Conservation (phyloP, 164 flowering plant species). For the Piper longum region DNA sequence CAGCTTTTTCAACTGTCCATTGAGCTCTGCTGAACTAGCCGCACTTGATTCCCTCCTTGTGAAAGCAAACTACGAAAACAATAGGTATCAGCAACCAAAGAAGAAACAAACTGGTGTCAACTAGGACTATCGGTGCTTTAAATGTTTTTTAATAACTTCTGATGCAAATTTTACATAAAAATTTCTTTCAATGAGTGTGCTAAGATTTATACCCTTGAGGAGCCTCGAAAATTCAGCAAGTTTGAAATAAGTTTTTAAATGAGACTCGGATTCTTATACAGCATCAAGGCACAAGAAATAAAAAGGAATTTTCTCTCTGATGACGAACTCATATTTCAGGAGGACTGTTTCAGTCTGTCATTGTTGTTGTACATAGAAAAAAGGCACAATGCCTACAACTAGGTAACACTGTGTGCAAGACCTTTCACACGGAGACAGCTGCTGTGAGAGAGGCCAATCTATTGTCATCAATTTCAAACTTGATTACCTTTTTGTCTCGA, state of each 20-base stretch:
- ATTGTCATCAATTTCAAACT: conserved; percentile 81
- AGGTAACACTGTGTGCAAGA: too few species aligned
- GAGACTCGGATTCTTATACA: neutral
- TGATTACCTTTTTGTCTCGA: conserved; percentile 71
- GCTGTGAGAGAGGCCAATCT: conserved; percentile 71
- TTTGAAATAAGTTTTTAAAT: neutral
- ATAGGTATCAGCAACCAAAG: conserved; percentile 68
- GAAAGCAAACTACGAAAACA: conserved; percentile 75
- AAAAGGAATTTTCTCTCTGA: too few species aligned
- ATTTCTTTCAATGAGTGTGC: neutral
- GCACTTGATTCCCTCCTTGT: conserved; percentile 63
- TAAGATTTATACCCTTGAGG: neutral
- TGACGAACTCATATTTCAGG: too few species aligned
- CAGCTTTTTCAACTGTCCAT: conserved; percentile 51
- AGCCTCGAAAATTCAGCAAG: neutral
- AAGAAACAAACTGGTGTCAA: conserved; percentile 30
- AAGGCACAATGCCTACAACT: too few species aligned
- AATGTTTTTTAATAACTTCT: neutral
- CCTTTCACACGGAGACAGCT: conserved; percentile 40
- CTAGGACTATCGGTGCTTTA: neutral
- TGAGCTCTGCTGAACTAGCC: conserved; percentile 54
- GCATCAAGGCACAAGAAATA: conserved; percentile 15
- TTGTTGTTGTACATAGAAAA: too few species aligned
- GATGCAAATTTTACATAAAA: neutral
- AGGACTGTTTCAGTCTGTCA: too few species aligned